Base-by-base conservation (phyloP, 1,284 basidiomycete genomes). In the Leccinum proximum region DNA sequence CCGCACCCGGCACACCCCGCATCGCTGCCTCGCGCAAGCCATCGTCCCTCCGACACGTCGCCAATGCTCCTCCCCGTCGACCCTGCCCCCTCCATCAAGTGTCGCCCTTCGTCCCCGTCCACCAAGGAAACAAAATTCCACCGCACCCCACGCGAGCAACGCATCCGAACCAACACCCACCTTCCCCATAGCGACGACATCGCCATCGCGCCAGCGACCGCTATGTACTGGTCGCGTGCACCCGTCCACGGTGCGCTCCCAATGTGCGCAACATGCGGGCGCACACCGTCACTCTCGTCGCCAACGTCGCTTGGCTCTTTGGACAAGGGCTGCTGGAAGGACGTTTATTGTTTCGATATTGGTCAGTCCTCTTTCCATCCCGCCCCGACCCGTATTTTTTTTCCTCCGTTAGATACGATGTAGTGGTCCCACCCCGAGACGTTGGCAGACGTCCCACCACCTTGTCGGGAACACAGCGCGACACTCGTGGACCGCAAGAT, bases 161-260 rank as follows among this genome's bases (percentile, higher is more conserved):
- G 77, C 61, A 70, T 77, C 38, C 79, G 82, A 22, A 71, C 71
- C 13, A 80, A 72, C 14, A 86, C 89, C 2, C 82, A 82, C 30
- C 72, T 91, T 11, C 84, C 86, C 1, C 82, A 88, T 67, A 80
- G 81, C 57, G 82, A 84, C 70, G 82, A 88, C 58, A 83, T 79
- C 5, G 80, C 84, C 59, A 80, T 70, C 72, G 86, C 78, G 66
- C 87, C 77, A 61, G 80, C 85, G 61, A 85, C 85, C 13, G 74
- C 84, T 56, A 94, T 96, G 90, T 92, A 96, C 76, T 96, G 93
- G 90, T 93, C 91, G 68, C 83, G 84, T 62, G 89, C 93, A 2
- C 91, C 94, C 0, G 88, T 91, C 7, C 92, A 92, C 73, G 94
- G 94, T 1, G 70, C 79, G 1, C 76, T 94, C 58, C 94, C 94